Percentiles rank a stretch among this genome's conserved stretches.
These are phyloP conservation scores for Colletotrichum graminicola DNA, from an alignment of 2,329 filamentous ascomycete genomes.

Conservation along the genomic window DNA sequence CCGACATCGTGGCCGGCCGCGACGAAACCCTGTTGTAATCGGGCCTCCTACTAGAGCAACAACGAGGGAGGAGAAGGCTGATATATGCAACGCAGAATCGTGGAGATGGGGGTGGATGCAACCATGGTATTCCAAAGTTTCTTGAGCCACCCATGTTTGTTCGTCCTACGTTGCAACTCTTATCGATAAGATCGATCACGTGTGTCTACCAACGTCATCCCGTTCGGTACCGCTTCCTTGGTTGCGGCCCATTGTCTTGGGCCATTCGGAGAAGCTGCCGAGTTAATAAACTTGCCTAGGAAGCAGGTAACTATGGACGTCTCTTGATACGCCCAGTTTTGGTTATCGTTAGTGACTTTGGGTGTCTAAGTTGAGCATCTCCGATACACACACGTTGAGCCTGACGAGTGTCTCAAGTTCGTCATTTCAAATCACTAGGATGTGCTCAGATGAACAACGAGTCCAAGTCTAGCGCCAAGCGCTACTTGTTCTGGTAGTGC, in stretches of 20 bases:
- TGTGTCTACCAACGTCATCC: neutral
- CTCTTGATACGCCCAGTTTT: neutral
- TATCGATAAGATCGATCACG: slow-evolving; percentile 42
- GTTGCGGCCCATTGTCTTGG: neutral
- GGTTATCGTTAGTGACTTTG: neutral
- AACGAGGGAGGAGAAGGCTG: neutral
- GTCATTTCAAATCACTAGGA: too few relatives aligned
- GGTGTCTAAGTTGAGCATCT: neutral
- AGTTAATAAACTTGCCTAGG: neutral
- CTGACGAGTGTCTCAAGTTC: neutral
- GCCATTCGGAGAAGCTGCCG: slow-evolving; percentile 8
- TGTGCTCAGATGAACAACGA: neutral
- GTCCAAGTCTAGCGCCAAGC: neutral
- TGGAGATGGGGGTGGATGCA: slow-evolving; percentile 8
- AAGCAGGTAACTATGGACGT: neutral
- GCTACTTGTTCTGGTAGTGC: neutral
- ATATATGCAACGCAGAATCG: neutral
- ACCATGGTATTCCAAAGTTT: slow-evolving; percentile 7
- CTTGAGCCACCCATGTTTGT: neutral
- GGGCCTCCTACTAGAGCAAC: neutral
- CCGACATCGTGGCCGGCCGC: slow-evolving; percentile 73
- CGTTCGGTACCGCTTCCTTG: neutral
- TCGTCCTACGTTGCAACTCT: neutral
- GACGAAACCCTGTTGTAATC: neutral
- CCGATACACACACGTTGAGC: neutral